These are phyloP conservation scores for Phoma sp. DNA, from an alignment of 2,329 filamentous ascomycete species.

Conservation along the genomic window DNA sequence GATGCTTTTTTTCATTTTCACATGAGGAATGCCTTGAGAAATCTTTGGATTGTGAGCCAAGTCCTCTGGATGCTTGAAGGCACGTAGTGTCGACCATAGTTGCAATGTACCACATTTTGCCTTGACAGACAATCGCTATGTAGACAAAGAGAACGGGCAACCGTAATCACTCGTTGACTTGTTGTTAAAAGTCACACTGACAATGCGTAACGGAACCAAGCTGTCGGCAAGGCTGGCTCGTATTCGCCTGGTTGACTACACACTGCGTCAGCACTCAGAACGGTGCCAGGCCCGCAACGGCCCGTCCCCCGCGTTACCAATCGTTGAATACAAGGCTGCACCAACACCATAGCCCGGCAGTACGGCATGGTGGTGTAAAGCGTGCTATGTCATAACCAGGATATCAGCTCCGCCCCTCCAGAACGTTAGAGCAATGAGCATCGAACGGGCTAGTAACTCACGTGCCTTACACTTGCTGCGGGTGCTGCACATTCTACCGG, in stretches of 20 bases:
- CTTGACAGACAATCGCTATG: too few relatives aligned
- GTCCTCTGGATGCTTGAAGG: too few relatives aligned
- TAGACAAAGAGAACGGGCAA: too few relatives aligned
- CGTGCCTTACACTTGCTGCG: constrained; percentile 13
- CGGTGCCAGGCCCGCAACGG: constrained; percentile 38
- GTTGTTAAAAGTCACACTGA: constrained; percentile 7
- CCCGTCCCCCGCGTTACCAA: constrained; percentile 29
- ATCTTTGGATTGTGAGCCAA: too few relatives aligned
- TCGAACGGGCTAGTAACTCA: constrained; percentile 12
- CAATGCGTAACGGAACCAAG: neutral
- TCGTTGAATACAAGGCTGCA: constrained; percentile 5
- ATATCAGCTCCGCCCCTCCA: too few relatives aligned
- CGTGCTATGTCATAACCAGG: too few relatives aligned
- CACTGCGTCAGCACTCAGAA: constrained; percentile 23
- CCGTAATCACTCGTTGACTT: neutral
- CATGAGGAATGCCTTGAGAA: too few relatives aligned
- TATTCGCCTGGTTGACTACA: constrained; percentile 19
- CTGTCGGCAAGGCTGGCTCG: constrained; percentile 14
- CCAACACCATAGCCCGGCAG: neutral
- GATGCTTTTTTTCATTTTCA: too few relatives aligned
- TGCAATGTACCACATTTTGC: too few relatives aligned
- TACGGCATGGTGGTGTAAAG: too few relatives aligned
- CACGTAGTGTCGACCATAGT: too few relatives aligned
- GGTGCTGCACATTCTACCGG: constrained; percentile 9
- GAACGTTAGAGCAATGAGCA: neutral